Conservation (phyloP, 2,329 filamentous ascomycete species). For the Hymenoscyphus fraxineus region DNA sequence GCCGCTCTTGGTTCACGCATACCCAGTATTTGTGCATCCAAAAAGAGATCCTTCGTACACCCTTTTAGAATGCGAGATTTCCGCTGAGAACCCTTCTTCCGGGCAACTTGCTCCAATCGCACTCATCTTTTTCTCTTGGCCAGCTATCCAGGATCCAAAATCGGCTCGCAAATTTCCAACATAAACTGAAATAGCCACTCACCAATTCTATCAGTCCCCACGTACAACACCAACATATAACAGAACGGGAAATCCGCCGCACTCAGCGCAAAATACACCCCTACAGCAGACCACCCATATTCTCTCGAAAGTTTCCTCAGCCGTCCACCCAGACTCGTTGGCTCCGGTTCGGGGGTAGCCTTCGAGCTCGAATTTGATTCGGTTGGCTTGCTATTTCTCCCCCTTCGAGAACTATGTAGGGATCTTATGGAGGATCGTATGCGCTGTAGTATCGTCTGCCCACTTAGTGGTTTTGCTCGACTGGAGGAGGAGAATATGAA, state of each 20-base stretch:
- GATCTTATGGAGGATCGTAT: slow-evolving; percentile 25
- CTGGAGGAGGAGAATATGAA: slow-evolving; percentile 26
- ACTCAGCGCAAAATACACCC: slow-evolving; percentile 82
- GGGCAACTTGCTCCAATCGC: background rate
- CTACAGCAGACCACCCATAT: slow-evolving; percentile 90
- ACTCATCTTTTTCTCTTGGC: background rate
- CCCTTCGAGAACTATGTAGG: slow-evolving; percentile 22
- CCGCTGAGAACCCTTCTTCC: background rate
- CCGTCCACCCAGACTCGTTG: slow-evolving; percentile 25
- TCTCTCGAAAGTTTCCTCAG: slow-evolving; percentile 83
- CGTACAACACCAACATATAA: slow-evolving; percentile 77
- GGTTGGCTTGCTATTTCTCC: slow-evolving; percentile 16
- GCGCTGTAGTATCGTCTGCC: slow-evolving; percentile 22
- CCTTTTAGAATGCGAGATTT: background rate
- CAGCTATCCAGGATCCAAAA: background rate
- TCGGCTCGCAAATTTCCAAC: background rate
- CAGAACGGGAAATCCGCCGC: slow-evolving; percentile 93
- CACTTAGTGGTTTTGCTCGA: slow-evolving; percentile 13
- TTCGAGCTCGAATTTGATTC: slow-evolving; percentile 16
- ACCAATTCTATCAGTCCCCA: slow-evolving; percentile 86
- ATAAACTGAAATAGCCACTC: slow-evolving; percentile 33
- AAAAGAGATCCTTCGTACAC: too few relatives aligned
- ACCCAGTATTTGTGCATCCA: too few relatives aligned
- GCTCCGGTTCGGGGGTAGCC: slow-evolving; percentile 20
- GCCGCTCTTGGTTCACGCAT: too few relatives aligned